These are phyloP conservation scores for Jackrogersella minutella DNA, from an alignment of 495 filamentous ascomycete genomes.

Conservation along the genomic window DNA sequence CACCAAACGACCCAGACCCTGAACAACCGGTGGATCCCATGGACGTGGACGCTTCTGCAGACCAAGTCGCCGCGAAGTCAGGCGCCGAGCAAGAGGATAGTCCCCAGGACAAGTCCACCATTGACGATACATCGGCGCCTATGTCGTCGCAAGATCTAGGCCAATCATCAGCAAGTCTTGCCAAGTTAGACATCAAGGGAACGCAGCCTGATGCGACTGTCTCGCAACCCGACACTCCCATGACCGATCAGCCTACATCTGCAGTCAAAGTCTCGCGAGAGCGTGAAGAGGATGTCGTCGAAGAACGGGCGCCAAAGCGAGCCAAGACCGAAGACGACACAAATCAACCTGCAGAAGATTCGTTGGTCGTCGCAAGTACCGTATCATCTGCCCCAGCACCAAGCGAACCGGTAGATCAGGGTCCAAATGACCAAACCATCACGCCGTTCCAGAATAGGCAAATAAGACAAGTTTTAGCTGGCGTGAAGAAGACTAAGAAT, in stretches of 20 bases:
- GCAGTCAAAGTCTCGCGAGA: slow-evolving; percentile 69
- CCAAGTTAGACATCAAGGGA: slow-evolving; percentile 44
- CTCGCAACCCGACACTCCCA: slow-evolving; percentile 46
- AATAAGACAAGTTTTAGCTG: slow-evolving; percentile 64
- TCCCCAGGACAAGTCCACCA: slow-evolving; percentile 41
- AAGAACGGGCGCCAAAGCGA: slow-evolving; percentile 81
- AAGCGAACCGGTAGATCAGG: slow-evolving; percentile 37
- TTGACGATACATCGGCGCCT: slow-evolving; percentile 34
- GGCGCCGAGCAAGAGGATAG: slow-evolving; percentile 27
- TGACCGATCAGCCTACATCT: slow-evolving; percentile 43
- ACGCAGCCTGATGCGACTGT: slow-evolving; percentile 35
- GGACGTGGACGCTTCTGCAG: slow-evolving; percentile 43
- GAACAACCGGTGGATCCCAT: slow-evolving; percentile 37
- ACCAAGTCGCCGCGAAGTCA: slow-evolving; percentile 9
- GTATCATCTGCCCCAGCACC: slow-evolving; percentile 6
- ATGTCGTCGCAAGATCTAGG: slow-evolving; percentile 39
- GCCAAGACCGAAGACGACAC: slow-evolving; percentile 66
- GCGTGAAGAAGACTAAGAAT: slow-evolving; percentile 81
- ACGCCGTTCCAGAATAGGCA: slow-evolving; percentile 57
- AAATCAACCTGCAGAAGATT: slow-evolving; percentile 36
- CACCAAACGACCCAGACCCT: not conserved
- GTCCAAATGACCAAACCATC: slow-evolving; percentile 47
- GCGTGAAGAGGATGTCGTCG: slow-evolving; percentile 73
- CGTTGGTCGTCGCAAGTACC: slow-evolving; percentile 38
- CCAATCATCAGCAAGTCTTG: slow-evolving; percentile 38